Conservation (phyloP, 2,329 filamentous ascomycete genomes). For the Neopestalotiopsis sp. region DNA sequence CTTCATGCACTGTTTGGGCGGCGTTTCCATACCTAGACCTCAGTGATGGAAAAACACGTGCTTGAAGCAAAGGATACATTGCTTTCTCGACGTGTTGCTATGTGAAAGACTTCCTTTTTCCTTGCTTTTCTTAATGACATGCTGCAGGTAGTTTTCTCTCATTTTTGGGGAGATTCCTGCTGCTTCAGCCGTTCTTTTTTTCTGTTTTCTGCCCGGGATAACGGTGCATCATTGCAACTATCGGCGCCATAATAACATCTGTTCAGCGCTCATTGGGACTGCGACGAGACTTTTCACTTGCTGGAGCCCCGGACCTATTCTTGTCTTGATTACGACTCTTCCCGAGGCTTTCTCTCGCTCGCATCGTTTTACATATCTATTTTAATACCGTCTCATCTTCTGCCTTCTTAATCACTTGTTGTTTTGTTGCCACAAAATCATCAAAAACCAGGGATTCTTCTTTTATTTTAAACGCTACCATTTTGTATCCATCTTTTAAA, state of each 20-base stretch:
- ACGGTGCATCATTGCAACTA: neutral
- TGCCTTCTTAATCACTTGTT: neutral
- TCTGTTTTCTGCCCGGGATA: neutral
- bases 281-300: neutral
- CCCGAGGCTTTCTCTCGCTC: conserved; percentile 3
- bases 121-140: neutral
- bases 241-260: neutral
- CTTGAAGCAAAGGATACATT: conserved; percentile 16
- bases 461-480: conserved; percentile 7
- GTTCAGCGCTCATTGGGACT: neutral
- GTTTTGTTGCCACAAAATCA: too few relatives aligned
- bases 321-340: conserved; percentile 1
- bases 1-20: conserved; percentile 7
- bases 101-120: neutral
- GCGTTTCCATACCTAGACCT: neutral
- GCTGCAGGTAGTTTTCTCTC: conserved; percentile 1
- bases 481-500: neutral
- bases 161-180: neutral
- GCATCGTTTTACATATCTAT: conserved; percentile 10
- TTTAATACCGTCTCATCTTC: conserved; percentile 6
- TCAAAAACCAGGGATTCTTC: neutral
- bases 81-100: neutral
- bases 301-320: neutral
- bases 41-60: conserved; percentile 17
- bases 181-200: neutral